A percentile compares a stretch with the other conserved stretches of the same genome.
phyloP scores from a whole-genome alignment of 768 basidiomycete species.

The Chiua virens region DNA sequence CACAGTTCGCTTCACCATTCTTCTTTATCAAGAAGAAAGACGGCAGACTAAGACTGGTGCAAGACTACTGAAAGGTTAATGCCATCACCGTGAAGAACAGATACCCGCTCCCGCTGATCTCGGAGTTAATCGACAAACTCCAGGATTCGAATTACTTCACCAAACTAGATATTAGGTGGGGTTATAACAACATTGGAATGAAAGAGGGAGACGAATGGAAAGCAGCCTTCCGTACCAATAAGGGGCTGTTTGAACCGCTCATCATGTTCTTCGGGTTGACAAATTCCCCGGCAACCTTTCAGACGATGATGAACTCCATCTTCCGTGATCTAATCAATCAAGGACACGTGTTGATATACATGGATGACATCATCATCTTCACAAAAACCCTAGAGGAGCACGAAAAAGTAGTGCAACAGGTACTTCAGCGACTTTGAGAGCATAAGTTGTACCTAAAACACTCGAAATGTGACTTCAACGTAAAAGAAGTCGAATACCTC shows the following conservation, averaged over 20 bases:
- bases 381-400: conserved; percentile 31
- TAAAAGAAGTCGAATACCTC: background rate
- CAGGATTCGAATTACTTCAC: too few relatives aligned
- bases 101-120: background rate
- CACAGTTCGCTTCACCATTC: background rate
- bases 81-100: background rate
- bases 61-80: background rate
- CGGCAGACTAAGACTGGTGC: background rate
- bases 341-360: too few relatives aligned
- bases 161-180: too few relatives aligned
- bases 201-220: background rate
- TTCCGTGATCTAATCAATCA: too few relatives aligned
- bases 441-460: conserved; percentile 3
- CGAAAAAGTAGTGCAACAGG: background rate
- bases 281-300: background rate
- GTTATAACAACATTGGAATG: too few relatives aligned
- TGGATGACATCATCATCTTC: conserved; percentile 17
- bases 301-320: too few relatives aligned
- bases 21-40: background rate
- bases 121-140: too few relatives aligned
- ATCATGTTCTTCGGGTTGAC: background rate
- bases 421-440: fast-evolving
- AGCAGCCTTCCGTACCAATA: background rate
- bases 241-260: background rate
- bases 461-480: background rate